Conservation (phyloP, 2,329 filamentous ascomycete genomes). For the Cercospora berteroae region DNA sequence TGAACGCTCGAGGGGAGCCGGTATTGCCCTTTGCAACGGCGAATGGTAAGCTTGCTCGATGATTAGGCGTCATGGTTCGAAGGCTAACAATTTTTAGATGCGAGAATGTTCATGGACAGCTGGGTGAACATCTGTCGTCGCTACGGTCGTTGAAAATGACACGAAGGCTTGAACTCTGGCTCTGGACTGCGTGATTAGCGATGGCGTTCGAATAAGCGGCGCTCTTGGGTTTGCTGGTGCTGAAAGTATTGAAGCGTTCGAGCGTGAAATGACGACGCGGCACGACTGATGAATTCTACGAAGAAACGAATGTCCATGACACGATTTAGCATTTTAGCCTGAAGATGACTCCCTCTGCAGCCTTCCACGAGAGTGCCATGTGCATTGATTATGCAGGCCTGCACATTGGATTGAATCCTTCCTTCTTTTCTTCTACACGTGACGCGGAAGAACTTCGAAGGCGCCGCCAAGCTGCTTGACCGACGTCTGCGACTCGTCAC, state of each 20-base stretch:
- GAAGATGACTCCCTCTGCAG: background rate
- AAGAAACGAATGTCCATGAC: background rate
- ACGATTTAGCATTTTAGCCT: background rate
- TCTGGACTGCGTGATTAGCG: background rate
- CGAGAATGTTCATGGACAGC: constrained; percentile 28
- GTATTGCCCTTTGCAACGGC: constrained; percentile 31
- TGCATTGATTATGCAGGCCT: background rate
- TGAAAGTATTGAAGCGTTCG: background rate
- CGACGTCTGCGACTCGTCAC: background rate
- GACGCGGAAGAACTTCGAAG: background rate
- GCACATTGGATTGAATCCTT: background rate
- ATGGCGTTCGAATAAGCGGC: background rate
- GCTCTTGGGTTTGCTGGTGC: background rate
- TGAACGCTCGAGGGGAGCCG: constrained; percentile 24
- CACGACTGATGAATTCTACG: background rate
- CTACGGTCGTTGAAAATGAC: constrained; percentile 2
- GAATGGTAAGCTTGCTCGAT: constrained; percentile 24
- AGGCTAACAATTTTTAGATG: constrained; percentile 24
- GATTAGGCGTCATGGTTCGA: background rate
- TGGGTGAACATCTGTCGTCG: constrained; percentile 22
- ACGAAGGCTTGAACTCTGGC: background rate
- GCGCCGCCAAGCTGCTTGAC: background rate
- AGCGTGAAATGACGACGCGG: background rate
- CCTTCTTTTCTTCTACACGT: background rate
- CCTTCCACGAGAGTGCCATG: background rate